A percentile compares a stretch with the other conserved stretches of the same genome.
Evolutionary conservation across 2,329 filamentous ascomycete species (phyloP).

Genomic region (Aspergillus fumigatus): DNA sequence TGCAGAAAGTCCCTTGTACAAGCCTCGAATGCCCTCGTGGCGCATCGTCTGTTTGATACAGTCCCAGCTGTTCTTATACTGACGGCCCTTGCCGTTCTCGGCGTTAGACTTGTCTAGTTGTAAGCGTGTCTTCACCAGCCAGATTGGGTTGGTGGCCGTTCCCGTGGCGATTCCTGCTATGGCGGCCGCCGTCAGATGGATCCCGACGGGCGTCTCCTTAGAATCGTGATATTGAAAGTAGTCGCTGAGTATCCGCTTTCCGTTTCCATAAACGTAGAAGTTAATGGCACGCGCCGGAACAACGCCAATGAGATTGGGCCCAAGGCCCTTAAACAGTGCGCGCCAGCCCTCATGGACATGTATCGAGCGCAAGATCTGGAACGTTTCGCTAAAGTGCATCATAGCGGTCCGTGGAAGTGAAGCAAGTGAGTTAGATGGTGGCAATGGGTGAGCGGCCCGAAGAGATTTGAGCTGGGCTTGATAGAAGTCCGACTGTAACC

Average conservation of each 20-base stretch:
- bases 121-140: conserved; percentile 89
- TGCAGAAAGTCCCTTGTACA: conserved; percentile 88
- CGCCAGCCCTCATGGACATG: conserved; percentile 77
- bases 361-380: conserved; percentile 78
- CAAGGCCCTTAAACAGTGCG: conserved; percentile 88
- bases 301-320: conserved; percentile 83
- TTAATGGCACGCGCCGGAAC: conserved; percentile 88
- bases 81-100: conserved; percentile 55
- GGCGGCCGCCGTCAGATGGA: conserved; percentile 73
- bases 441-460: conserved; percentile 55
- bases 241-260: conserved; percentile 74
- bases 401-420: conserved; percentile 62
- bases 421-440: conserved; percentile 47
- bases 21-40: conserved; percentile 71
- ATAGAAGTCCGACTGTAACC: conserved; percentile 92
- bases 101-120: conserved; percentile 86
- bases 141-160: conserved; percentile 92
- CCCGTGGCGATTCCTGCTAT: conserved; percentile 78
- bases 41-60: conserved; percentile 78
- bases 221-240: conserved; percentile 46
- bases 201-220: conserved; percentile 59
- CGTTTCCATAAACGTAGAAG: conserved; percentile 90
- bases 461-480: conserved; percentile 69
- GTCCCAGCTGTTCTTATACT: conserved; percentile 83
- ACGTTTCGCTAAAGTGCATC: conserved; percentile 77